These are phyloP conservation scores for Talaromyces rugulosus DNA, from an alignment of 2,329 filamentous ascomycete genomes.

Conservation along the genomic window DNA sequence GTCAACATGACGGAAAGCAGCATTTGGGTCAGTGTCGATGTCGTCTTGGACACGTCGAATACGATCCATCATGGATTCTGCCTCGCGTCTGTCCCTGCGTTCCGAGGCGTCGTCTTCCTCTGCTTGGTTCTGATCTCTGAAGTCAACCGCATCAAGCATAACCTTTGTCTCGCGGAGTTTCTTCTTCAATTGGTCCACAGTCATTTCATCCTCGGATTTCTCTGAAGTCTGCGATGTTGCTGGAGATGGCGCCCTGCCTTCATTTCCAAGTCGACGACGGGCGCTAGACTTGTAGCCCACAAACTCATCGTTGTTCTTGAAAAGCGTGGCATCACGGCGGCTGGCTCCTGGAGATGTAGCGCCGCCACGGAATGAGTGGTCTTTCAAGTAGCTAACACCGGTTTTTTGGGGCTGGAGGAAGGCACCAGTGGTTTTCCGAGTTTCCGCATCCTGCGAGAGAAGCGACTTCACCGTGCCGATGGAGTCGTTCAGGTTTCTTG, in stretches of 20 bases:
- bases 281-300: conserved; percentile 92
- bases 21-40: conserved; percentile 85
- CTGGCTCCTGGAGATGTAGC: conserved; percentile 54
- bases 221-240: conserved; percentile 62
- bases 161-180: conserved; percentile 92
- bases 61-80: conserved; percentile 88
- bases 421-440: conserved; percentile 82
- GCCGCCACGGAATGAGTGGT: conserved; percentile 76
- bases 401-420: conserved; percentile 91
- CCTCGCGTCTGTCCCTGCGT: conserved; percentile 82
- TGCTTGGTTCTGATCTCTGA: conserved; percentile 81
- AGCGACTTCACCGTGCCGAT: conserved; percentile 90
- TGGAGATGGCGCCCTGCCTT: conserved; percentile 71
- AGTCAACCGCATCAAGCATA: conserved; percentile 91
- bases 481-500: conserved; percentile 85
- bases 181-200: conserved; percentile 83
- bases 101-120: conserved; percentile 93
- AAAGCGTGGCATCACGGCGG: conserved; percentile 93
- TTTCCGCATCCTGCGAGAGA: conserved; percentile 83
- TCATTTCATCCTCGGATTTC: conserved; percentile 72
- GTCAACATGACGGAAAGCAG: conserved; percentile 64
- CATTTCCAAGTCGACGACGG: conserved; percentile 72
- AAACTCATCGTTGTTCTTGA: conserved; percentile 92
- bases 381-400: conserved; percentile 97
- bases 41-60: conserved; percentile 91